phyloP scores from a whole-genome alignment of 192 early-diverging fungal genomes.

The Powellomyces hirtus region DNA sequence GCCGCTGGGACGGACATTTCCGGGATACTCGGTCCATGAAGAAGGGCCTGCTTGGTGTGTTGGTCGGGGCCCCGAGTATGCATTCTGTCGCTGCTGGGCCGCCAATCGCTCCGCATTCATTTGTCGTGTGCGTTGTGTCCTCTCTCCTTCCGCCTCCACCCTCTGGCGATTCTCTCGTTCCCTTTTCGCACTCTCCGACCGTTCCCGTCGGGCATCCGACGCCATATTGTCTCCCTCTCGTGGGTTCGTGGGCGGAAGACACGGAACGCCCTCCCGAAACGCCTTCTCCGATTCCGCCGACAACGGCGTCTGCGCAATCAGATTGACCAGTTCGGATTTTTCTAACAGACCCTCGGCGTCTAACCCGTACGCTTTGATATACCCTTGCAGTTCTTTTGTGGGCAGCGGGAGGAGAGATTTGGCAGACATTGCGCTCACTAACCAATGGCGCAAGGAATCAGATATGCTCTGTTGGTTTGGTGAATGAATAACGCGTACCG shows the following conservation, averaged over 20 bases:
- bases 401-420: slow-evolving; percentile 16
- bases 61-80: too few relatives aligned
- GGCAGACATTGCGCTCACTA: slow-evolving; percentile 6
- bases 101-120: background rate
- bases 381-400: slow-evolving; percentile 25
- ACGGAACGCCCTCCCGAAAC: slow-evolving; percentile 3
- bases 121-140: background rate
- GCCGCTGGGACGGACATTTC: too few relatives aligned
- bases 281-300: slow-evolving; percentile 9
- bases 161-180: slow-evolving; percentile 5
- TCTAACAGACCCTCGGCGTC: slow-evolving; percentile 18
- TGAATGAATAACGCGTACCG: background rate
- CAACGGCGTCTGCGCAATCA: slow-evolving; percentile 12
- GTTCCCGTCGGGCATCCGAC: too few relatives aligned
- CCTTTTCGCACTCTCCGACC: background rate
- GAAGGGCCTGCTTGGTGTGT: too few relatives aligned
- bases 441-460: background rate
- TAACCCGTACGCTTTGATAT: slow-evolving; percentile 27
- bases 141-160: background rate
- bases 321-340: slow-evolving; percentile 29
- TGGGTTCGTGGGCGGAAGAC: background rate
- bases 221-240: too few relatives aligned
- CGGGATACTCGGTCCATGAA: too few relatives aligned
- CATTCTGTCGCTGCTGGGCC: too few relatives aligned
- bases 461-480: background rate